Percentiles rank a stretch among this genome's conserved stretches.
phyloP scores from a whole-genome alignment of 768 basidiomycete species.

The Boletus sensibilis region DNA sequence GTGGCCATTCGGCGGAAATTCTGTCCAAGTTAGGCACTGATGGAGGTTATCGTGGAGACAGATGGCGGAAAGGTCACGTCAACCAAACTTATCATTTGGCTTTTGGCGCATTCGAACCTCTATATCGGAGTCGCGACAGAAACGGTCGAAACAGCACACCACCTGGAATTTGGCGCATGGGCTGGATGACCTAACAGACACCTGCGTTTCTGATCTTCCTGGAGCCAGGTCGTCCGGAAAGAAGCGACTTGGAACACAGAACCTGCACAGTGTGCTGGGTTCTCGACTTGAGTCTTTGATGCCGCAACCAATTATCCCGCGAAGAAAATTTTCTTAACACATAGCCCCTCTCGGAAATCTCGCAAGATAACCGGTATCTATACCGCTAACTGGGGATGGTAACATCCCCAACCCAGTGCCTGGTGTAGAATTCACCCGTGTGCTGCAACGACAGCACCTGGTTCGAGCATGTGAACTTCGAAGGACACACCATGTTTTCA shows the following conservation, averaged over 20 bases:
- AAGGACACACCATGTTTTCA: background rate
- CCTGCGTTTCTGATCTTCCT: background rate
- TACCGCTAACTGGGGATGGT: constrained; percentile 13
- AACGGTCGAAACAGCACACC: background rate
- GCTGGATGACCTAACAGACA: background rate
- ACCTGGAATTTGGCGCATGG: background rate
- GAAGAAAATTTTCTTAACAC: constrained; percentile 1
- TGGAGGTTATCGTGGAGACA: background rate
- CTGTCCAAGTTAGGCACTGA: background rate
- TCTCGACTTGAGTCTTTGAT: background rate
- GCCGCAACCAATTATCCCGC: background rate
- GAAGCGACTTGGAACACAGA: background rate
- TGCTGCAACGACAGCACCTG: constrained; percentile 1
- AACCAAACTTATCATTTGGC: background rate
- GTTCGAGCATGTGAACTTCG: constrained; percentile 8
- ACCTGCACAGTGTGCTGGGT: background rate
- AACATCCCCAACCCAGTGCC: constrained; percentile 5
- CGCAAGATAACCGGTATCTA: constrained; percentile 14
- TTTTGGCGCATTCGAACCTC: background rate
- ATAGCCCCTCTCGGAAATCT: background rate
- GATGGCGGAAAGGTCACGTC: background rate
- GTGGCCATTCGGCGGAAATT: background rate
- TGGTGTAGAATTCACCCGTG: constrained; percentile 1
- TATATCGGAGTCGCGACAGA: background rate
- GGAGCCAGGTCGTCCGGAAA: background rate